Base-by-base conservation (phyloP, 1,284 basidiomycete species). In the Pterulicium gracile region DNA sequence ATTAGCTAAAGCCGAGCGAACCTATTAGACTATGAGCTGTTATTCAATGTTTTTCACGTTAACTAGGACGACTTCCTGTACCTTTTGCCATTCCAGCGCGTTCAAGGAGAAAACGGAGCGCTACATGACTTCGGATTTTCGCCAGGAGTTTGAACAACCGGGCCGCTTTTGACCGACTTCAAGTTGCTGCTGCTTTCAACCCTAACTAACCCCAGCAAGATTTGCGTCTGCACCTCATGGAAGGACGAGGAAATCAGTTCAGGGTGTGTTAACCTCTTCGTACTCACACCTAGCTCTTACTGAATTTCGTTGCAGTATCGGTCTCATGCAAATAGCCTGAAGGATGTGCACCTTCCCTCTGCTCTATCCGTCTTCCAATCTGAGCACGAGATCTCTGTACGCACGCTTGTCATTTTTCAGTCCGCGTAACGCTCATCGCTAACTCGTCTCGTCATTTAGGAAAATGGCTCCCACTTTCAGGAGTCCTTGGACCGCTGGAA, bases 391-490 rank as follows among this genome's bases (percentile, higher is more conserved):
- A 68, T 87, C 42, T 65, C 65, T 23, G 83, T 83, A 54, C 19
- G 71, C 32, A 47, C 24, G n/a, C 45, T 43, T 43, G 4, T 1
- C 20, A 14, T 13, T 41, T 39, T 42, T 47, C 42, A 24, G 32
- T 45, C 24, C 14, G 34, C 24, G 41, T 49, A 34, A 22, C 13
- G 17, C 23, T 42, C 42, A 50, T 27, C 50, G 22, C 40, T 52
- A n/a, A n/a, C 34, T 50, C n/a, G 22, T 35, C 24, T 24, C 42
- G n/a, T 35, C 3, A 34, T 24, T 1, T 47, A 87, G 81, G 82
- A 88, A 51, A 75, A 75, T 55, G 75, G 79, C 49, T 86, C 82
- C 0, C 79, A 84, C 56, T 88, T 89, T 56, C 74, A 80, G 48
- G 69, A 75, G 54, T 71, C 80, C 1, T 65, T 90, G 21, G 67